Conservation (phyloP, 2,329 filamentous ascomycete species). For the Paecilomyces sp. region DNA sequence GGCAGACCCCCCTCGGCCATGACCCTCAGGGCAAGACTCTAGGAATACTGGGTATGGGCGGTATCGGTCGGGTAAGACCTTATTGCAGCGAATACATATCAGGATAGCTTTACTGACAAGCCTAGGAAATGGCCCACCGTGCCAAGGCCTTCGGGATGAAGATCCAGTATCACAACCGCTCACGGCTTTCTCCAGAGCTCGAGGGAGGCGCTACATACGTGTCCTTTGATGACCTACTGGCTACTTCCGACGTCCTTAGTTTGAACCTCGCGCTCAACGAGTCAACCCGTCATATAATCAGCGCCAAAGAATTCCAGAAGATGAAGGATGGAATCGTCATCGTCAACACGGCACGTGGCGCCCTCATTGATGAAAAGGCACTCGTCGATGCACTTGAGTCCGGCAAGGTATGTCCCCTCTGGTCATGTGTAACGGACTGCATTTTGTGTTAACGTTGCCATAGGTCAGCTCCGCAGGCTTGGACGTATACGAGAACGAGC, state of each 20-base stretch:
- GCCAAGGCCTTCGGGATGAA: conserved; percentile 41
- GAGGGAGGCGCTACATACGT: conserved; percentile 38
- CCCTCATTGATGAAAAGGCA: conserved; percentile 40
- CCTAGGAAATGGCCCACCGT: conserved; percentile 38
- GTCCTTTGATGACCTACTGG: conserved; percentile 39
- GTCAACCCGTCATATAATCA: conserved; percentile 41
- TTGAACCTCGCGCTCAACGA: conserved; percentile 39
- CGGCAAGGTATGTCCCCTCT: conserved; percentile 29
- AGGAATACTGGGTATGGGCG: conserved; percentile 43
- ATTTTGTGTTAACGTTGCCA: conserved; percentile 2
- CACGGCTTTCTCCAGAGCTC: conserved; percentile 31
- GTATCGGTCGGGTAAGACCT: conserved; percentile 36
- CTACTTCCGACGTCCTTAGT: conserved; percentile 39
- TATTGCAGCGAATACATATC: background rate
- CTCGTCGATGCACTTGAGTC: conserved; percentile 38
- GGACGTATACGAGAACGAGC: conserved; percentile 43
- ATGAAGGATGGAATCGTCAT: conserved; percentile 40
- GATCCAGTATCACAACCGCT: conserved; percentile 42
- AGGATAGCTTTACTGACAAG: background rate
- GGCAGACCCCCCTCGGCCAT: conserved; percentile 34
- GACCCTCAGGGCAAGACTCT: conserved; percentile 40
- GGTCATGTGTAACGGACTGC: background rate
- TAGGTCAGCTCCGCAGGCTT: conserved; percentile 37
- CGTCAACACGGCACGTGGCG: conserved; percentile 39
- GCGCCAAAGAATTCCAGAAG: conserved; percentile 36